A percentile compares a stretch with the other conserved stretches of the same genome.
Evolutionary conservation across 257 asterid genomes (phyloP).

Genomic region (Fraxinus cuspidata): DNA sequence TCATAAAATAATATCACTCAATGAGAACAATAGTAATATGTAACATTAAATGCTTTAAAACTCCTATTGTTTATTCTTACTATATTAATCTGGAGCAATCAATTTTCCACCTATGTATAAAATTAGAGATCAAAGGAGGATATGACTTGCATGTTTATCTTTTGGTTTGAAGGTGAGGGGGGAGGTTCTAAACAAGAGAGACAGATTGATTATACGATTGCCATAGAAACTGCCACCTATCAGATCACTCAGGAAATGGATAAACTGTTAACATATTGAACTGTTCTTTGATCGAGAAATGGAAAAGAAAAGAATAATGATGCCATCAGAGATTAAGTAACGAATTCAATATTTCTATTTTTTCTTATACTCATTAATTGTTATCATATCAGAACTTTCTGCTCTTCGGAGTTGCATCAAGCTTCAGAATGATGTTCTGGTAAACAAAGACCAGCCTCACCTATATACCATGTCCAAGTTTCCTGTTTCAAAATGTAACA

Average conservation of each 20-base stretch:
- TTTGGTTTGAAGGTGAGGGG: background rate
- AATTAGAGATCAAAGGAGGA: too few species aligned
- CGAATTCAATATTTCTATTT: too few species aligned
- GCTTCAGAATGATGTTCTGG: background rate
- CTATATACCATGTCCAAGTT: background rate
- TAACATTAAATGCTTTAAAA: background rate
- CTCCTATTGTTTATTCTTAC: background rate
- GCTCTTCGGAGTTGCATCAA: background rate
- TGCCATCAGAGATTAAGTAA: background rate
- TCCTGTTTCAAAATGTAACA: slow-evolving; percentile 8
- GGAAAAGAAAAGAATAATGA: too few species aligned
- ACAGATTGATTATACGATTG: background rate
- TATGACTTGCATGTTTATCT: too few species aligned
- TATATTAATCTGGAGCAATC: background rate
- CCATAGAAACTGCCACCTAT: slow-evolving; percentile 1
- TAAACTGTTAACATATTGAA: background rate
- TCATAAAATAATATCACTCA: slow-evolving; percentile 3
- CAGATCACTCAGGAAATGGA: background rate
- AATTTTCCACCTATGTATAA: background rate
- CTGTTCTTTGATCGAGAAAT: background rate
- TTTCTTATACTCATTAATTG: background rate
- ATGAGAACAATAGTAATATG: slow-evolving; percentile 11
- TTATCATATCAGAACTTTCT: background rate
- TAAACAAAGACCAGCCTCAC: background rate
- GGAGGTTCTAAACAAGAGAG: background rate